phyloP scores from a whole-genome alignment of 1,139 yeast species.

The Diutina mesorugosa region DNA sequence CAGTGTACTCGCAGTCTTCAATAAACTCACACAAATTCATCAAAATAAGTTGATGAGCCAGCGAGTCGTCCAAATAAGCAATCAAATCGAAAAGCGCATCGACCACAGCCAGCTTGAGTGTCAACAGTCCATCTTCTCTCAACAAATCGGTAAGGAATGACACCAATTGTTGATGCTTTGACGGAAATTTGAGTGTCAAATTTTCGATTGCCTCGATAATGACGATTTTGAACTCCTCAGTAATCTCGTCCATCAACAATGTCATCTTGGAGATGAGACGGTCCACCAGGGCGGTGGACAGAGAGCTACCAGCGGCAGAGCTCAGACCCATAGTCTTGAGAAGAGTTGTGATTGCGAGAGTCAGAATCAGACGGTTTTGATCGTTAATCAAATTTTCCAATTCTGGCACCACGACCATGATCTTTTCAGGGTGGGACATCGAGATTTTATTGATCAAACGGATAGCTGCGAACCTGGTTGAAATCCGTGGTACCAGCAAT shows the following conservation, averaged over 20 bases:
- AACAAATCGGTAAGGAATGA: slow-evolving; percentile 72
- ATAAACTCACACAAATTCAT: slow-evolving; percentile 91
- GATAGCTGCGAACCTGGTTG: slow-evolving; percentile 87
- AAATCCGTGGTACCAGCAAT: slow-evolving; percentile 79
- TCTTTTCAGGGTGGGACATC: slow-evolving; percentile 65
- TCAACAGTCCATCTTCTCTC: slow-evolving; percentile 83
- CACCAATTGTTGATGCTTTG: slow-evolving; percentile 75
- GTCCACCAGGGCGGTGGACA: slow-evolving; percentile 61
- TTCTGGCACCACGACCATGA: slow-evolving; percentile 60
- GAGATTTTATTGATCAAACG: slow-evolving; percentile 82
- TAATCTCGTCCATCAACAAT: slow-evolving; percentile 82
- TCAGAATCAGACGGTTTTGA: slow-evolving; percentile 83
- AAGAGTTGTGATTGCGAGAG: slow-evolving; percentile 95
- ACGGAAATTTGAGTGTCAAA: slow-evolving; percentile 85
- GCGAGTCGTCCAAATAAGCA: slow-evolving; percentile 62
- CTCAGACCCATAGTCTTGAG: slow-evolving; percentile 87
- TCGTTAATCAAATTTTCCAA: slow-evolving; percentile 82
- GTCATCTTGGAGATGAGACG: slow-evolving; percentile 80
- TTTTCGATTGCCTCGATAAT: slow-evolving; percentile 92
- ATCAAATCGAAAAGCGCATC: slow-evolving; percentile 90
- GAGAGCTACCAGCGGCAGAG: slow-evolving; percentile 16
- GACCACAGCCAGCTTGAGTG: slow-evolving; percentile 75
- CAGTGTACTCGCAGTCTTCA: slow-evolving; percentile 96
- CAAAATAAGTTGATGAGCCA: slow-evolving; percentile 71
- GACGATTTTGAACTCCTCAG: slow-evolving; percentile 90